Percentiles rank a stretch among this genome's conserved stretches.
Evolutionary conservation across 2,329 filamentous ascomycete genomes (phyloP).

Genomic region (Parastagonospora avenae): DNA sequence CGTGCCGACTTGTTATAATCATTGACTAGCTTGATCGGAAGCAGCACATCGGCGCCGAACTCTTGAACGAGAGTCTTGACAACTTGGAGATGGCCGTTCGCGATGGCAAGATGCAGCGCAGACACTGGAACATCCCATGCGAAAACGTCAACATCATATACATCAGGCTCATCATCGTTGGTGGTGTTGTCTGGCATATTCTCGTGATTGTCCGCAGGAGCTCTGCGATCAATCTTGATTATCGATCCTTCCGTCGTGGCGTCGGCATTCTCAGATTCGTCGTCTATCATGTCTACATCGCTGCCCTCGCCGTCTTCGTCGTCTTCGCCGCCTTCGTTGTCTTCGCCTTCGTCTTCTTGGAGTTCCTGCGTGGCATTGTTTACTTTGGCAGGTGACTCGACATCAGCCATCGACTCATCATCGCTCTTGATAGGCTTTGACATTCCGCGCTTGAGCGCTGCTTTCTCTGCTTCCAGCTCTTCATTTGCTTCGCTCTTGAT

Average conservation of each 20-base stretch:
- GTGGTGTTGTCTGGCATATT: slow-evolving; percentile 56
- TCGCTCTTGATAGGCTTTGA: slow-evolving; percentile 20
- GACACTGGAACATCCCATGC: slow-evolving; percentile 79
- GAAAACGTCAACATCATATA: slow-evolving; percentile 78
- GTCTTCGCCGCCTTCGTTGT: slow-evolving; percentile 46
- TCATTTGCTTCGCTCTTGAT: slow-evolving; percentile 76
- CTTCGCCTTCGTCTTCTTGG: slow-evolving; percentile 27
- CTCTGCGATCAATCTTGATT: slow-evolving; percentile 58
- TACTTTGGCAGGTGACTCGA: background rate
- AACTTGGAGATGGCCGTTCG: slow-evolving; percentile 70
- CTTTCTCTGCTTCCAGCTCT: slow-evolving; percentile 66
- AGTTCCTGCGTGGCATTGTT: background rate
- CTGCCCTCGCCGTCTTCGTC: slow-evolving; percentile 53
- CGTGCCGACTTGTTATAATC: slow-evolving; percentile 54
- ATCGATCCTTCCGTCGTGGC: slow-evolving; percentile 77
- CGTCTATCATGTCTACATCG: slow-evolving; percentile 60
- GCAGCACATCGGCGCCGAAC: slow-evolving; percentile 77
- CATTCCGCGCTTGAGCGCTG: slow-evolving; percentile 53
- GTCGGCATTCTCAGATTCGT: slow-evolving; percentile 45
- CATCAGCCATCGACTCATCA: slow-evolving; percentile 10
- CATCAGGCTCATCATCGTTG: slow-evolving; percentile 71
- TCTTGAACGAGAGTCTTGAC: slow-evolving; percentile 70
- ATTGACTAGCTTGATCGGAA: slow-evolving; percentile 71
- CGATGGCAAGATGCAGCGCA: slow-evolving; percentile 78
- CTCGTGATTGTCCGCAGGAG: slow-evolving; percentile 46